A percentile compares a stretch with the other conserved stretches of the same genome.
Conservation (phyloP, 2,329 filamentous ascomycete genomes). For the Diaporthe longicolla region DNA sequence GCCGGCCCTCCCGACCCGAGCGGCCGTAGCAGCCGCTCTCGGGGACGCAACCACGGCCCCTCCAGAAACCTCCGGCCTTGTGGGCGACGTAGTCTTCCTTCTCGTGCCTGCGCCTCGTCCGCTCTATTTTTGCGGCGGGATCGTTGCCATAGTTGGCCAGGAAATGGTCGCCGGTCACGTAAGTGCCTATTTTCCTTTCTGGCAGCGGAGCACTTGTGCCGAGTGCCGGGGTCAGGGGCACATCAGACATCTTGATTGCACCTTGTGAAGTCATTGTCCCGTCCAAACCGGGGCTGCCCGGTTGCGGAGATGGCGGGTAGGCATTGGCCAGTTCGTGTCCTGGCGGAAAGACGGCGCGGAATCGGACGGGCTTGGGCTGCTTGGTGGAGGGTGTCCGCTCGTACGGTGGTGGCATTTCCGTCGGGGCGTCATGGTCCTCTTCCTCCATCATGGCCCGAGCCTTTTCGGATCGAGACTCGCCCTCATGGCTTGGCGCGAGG, state of each 20-base stretch:
- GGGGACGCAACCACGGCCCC: slow-evolving; percentile 74
- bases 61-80: slow-evolving; percentile 73
- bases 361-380: slow-evolving; percentile 59
- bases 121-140: slow-evolving; percentile 62
- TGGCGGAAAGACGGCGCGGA: slow-evolving; percentile 72
- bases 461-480: slow-evolving; percentile 55
- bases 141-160: slow-evolving; percentile 55
- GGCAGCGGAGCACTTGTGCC: slow-evolving; percentile 55
- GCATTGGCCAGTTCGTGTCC: slow-evolving; percentile 62
- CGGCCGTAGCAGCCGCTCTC: slow-evolving; percentile 76
- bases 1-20: slow-evolving; percentile 73
- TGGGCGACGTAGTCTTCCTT: slow-evolving; percentile 75
- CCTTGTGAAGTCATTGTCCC: slow-evolving; percentile 74
- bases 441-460: slow-evolving; percentile 56
- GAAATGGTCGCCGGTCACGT: slow-evolving; percentile 60
- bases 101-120: slow-evolving; percentile 69
- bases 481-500: slow-evolving; percentile 36
- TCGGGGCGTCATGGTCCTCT: slow-evolving; percentile 50
- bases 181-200: slow-evolving; percentile 60
- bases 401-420: slow-evolving; percentile 69
- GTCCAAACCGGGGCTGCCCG: slow-evolving; percentile 73
- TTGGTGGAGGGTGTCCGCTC: slow-evolving; percentile 59
- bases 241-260: slow-evolving; percentile 71
- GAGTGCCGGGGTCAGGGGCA: slow-evolving; percentile 65
- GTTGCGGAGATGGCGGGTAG: slow-evolving; percentile 71